Base-by-base conservation (phyloP, 2,329 filamentous ascomycete genomes). In the Colletotrichum cordylinicola region DNA sequence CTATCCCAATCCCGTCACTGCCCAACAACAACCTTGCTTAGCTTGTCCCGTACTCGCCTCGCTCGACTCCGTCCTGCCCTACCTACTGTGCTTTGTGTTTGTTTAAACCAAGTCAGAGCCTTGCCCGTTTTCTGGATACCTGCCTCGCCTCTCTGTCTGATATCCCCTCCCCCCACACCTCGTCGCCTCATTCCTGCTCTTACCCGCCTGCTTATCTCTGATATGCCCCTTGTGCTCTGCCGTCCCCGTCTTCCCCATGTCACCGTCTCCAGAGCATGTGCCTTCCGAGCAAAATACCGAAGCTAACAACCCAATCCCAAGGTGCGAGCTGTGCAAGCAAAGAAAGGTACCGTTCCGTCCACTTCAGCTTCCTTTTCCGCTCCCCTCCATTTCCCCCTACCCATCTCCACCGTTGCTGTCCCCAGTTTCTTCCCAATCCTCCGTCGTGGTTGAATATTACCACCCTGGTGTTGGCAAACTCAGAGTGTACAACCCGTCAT, bases 241-340 rank as follows among this genome's bases (percentile, higher is more conserved):
- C 37, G 58, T n/a, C 39, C 58, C 64, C 37, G 39, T 65, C 31
- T 67, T 58, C 52, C 66, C 68, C 71, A 74, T 78, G 74, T 61
- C 74, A 58, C 71, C 78, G n/a, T 78, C 72, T 35, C 76, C 79
- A 65, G 68, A 72, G 70, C 60, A 73, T 76, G 67, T 77, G 70
- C 67, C 68, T 35, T 56, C 56, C 39, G 75, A 79, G 60, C 75
- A 79, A 48, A 79, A 79, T 37, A 69, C 72, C 67, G 79, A 82
- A 78, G 80, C 87, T 88, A 84, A 88, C 80, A 76, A 77, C 69
- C 39, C 74, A 13, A 78, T 83, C 62, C 80, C 81, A 84, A 93
- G 92, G 81, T 93, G 94, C 82, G 94, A 96, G 85, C 89, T 94
- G 67, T 95, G 94, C 87, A 96, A 96, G 85, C 92, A 94, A 83